Evolutionary conservation across 139 green algal species (phyloP), one percentile per base, ranked within the genome.

Genomic region (Chlorella sp.): DNA sequence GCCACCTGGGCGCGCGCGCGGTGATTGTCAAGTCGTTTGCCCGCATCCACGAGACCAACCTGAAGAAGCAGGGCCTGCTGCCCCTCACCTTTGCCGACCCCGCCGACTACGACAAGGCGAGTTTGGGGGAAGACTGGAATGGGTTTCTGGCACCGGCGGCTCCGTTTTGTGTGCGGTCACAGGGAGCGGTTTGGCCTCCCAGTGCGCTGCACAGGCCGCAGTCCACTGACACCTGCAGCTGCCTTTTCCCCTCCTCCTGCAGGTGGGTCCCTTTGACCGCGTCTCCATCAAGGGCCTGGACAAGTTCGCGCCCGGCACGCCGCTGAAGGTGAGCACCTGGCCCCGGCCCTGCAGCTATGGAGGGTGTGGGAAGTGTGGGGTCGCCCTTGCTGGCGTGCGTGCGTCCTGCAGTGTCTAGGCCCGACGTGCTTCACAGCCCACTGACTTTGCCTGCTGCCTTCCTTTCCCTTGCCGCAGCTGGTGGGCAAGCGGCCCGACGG

Each of bases 11-110:
- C 81, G 96, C 92, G 51, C 85, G 90, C 56, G 96, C 96, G 36
- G 92, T 99, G 73, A 93, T 99, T 34, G 95, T 98, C 76, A 98
- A 98, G 92, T 95, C 90, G 5, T 99, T 99, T 88, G 96, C 96
- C 9, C 95, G 96, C 87, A 99, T 99, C 87, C 96, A 99, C 87
- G 96, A 99, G 90, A 98, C 96, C 82, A 99, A 99, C 91, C 92
- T 99, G 73, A 99, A 98, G 92, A 99, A 99, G 93, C 95, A 97
- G 89, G 94, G 94, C 83, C 92, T 98, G 90, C 90, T 98, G 86
- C 94, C 95, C 0, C 91, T 98, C 28, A 96, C 92, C 34, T 98
- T 98, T 79, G 92, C 93, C 64, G 85, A 99, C 92, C 92, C 95
- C 16, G 88, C 93, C 34, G 96, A 99, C 91, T 99, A 99, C 88